phyloP scores from a whole-genome alignment of 148 eudicot genomes.

The Camellia sinensis region DNA sequence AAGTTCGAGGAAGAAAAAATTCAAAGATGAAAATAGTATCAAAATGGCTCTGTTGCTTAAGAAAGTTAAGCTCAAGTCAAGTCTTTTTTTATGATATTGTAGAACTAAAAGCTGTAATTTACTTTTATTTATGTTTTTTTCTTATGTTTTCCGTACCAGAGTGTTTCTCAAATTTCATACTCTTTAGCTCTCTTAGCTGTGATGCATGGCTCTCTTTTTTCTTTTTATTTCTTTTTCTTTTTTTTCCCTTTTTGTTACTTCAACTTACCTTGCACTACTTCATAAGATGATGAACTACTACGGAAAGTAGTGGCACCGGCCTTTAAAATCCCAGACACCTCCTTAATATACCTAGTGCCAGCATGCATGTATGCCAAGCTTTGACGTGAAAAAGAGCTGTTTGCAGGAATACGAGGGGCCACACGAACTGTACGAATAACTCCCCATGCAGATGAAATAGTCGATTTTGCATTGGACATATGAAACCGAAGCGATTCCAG shows the following conservation, averaged over 20 bases:
- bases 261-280: conserved; percentile 48
- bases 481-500: conserved; percentile 41
- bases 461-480: conserved; percentile 42
- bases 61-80: not conserved
- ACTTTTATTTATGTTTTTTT: not conserved
- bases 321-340: conserved; percentile 32
- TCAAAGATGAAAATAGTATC: not conserved
- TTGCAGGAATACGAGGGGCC: conserved; percentile 37
- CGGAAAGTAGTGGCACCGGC: conserved; percentile 25
- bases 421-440: conserved; percentile 45
- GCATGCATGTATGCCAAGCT: conserved; percentile 61
- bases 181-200: not conserved
- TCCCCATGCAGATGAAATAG: conserved; percentile 48
- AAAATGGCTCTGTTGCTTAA: not conserved
- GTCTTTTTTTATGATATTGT: not conserved
- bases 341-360: conserved; percentile 35
- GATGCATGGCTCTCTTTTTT: not conserved
- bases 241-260: too few relatives aligned
- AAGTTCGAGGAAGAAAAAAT: not conserved
- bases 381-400: conserved; percentile 32
- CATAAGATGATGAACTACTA: conserved; percentile 35
- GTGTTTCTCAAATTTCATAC: not conserved
- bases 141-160: not conserved
- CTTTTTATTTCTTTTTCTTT: too few relatives aligned
- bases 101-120: not conserved